Percentiles rank a stretch among this genome's conserved stretches.
These are phyloP conservation scores for Ichthyophthirius multifiliis DNA, from an alignment of 169 alveolate species.

Conservation along the genomic window DNA sequence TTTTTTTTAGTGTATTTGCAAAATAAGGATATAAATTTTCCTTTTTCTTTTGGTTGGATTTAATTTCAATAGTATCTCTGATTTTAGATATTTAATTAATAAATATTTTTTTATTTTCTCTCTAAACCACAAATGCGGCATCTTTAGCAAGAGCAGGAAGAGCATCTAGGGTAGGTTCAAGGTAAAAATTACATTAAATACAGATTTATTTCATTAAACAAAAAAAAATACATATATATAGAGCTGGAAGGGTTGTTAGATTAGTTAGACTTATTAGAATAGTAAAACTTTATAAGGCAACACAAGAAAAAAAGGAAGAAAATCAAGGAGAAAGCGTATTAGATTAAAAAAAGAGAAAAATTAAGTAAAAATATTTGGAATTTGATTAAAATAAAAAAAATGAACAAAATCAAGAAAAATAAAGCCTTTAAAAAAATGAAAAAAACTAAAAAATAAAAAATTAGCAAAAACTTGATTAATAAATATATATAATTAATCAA, in stretches of 20 bases:
- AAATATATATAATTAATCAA: no score
- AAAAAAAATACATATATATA: no score
- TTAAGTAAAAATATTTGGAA: no score
- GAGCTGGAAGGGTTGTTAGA: constrained; percentile 71
- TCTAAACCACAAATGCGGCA: constrained; percentile 16
- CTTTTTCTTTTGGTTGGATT: constrained; percentile 79
- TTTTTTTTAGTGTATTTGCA: constrained; percentile 41
- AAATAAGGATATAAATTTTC: constrained; percentile 48
- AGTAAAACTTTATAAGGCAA: constrained; percentile 58
- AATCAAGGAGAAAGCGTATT: no score
- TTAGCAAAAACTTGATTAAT: no score
- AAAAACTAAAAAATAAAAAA: no score
- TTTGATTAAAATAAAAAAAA: no score
- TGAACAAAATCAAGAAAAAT: no score
- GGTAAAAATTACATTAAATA: not conserved
- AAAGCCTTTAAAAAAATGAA: no score
- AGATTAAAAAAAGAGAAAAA: no score
- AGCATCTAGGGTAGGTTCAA: constrained; percentile 31
- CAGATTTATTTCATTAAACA: not conserved
- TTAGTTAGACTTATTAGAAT: constrained; percentile 61
- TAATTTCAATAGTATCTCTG: constrained; percentile 64
- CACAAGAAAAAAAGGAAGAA: no score
- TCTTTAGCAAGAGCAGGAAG: constrained; percentile 36
- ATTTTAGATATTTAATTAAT: constrained; percentile 55
- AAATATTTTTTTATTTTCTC: not conserved